These are phyloP conservation scores for Ilyonectria sp. DNA, from an alignment of 2,329 filamentous ascomycete species.

Conservation along the genomic window DNA sequence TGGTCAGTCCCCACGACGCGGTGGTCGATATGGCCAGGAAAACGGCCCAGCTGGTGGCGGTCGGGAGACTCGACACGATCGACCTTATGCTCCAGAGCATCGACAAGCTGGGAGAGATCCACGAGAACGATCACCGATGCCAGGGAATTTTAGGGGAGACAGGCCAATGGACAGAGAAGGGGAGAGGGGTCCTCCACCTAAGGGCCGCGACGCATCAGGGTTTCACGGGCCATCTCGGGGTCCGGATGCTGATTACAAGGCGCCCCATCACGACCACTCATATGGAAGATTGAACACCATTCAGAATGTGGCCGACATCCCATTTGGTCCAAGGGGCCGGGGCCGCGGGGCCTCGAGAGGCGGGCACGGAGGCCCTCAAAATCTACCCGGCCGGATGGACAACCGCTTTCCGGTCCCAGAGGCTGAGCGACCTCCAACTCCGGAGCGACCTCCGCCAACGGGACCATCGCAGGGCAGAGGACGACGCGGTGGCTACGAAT, in stretches of 20 bases:
- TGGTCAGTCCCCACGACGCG: constrained; percentile 66
- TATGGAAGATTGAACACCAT: constrained; percentile 74
- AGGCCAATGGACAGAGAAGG: constrained; percentile 58
- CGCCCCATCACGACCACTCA: constrained; percentile 71
- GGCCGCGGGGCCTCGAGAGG: constrained; percentile 61
- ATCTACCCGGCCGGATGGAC: constrained; percentile 59
- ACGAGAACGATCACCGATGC: constrained; percentile 52
- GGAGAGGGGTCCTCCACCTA: constrained; percentile 52
- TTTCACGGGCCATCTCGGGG: constrained; percentile 58
- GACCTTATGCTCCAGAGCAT: constrained; percentile 56
- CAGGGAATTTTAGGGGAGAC: constrained; percentile 52
- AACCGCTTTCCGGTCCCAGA: constrained; percentile 59
- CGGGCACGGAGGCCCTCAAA: constrained; percentile 52
- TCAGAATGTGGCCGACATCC: constrained; percentile 62
- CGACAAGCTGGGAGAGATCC: constrained; percentile 50
- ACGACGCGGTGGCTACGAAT: constrained; percentile 62
- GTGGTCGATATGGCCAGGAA: constrained; percentile 52
- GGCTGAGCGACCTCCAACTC: constrained; percentile 59
- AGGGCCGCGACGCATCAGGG: constrained; percentile 56
- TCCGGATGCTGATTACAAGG: constrained; percentile 65
- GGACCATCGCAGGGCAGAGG: constrained; percentile 67
- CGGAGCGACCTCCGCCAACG: constrained; percentile 68
- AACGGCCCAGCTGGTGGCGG: constrained; percentile 51
- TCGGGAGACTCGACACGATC: constrained; percentile 64
- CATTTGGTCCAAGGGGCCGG: constrained; percentile 70